Base-by-base conservation (phyloP, 306 rosid species). In the Castanea crenata region DNA sequence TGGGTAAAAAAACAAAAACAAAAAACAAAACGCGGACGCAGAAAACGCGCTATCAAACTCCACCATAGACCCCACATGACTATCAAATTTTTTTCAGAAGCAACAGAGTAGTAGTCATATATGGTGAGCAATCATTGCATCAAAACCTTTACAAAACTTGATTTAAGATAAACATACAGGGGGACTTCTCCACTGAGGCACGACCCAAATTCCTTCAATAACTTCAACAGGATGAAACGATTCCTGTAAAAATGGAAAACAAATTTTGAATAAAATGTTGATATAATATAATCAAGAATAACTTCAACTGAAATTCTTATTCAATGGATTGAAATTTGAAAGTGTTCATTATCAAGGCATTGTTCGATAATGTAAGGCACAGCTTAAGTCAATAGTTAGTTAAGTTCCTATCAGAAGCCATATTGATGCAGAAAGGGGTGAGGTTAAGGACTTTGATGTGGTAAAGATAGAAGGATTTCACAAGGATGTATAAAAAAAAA, bases 181-280 rank as follows among this genome's bases (percentile, higher is more conserved):
- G 54, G 98, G 93, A 69, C 85, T 84, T 65, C 58, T 92, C 98
- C 97, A 92, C 84, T 88, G 71, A 3, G 97, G 98, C 69, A 92
- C 96, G 52, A 92, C 89, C 97, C 98, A 94, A 72, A 94, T 84
- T 75, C 93, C 91, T 84, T 94, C 79, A 14, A 84, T 86, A 67
- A 94, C 84, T 85, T 89, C 83, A 59, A 88, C 83, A 46, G 96
- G 98, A 57, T 74, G 81, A 73, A 94, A 87, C 14, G 92, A 94
- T 87, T 92, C 96, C 98, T 92, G 89, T 54, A 79, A 69, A 55
- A 58, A 75, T 49, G 75, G 64, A 71, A 52, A 76, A 52, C 3
- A 23, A 64, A 55, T 59, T 7, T n/a, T 49, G 64, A 61, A 16
- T 54, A 6, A 21, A n/a, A 16, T 20, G 44, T 55, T 41, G 73